Evolutionary conservation across 1,139 yeast species (phyloP).

Genomic region (Suhomyces taliae): DNA sequence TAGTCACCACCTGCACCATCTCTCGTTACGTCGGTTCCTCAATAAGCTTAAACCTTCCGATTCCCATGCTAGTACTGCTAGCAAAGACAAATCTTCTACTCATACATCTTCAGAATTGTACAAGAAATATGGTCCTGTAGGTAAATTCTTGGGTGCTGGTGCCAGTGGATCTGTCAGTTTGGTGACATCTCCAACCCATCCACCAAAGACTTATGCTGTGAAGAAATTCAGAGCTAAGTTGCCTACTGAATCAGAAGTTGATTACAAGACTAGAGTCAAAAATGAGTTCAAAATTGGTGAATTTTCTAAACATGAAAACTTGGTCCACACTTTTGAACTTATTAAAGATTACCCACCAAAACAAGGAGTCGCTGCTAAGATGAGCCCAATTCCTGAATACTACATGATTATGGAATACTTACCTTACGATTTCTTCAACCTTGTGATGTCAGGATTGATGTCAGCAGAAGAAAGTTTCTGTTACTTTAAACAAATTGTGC

Average conservation of each 20-base stretch:
- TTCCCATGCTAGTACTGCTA: neutral
- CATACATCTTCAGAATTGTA: constrained; percentile 14
- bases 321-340: constrained; percentile 65
- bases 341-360: constrained; percentile 40
- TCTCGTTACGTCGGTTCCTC: constrained; percentile 40
- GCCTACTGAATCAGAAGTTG: constrained; percentile 51
- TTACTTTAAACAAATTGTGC: constrained; percentile 64
- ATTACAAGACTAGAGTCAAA: constrained; percentile 62
- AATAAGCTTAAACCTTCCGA: constrained; percentile 34
- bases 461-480: constrained; percentile 58
- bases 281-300: constrained; percentile 69
- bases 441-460: constrained; percentile 75
- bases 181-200: constrained; percentile 48
- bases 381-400: constrained; percentile 40
- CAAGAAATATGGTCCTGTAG: constrained; percentile 58
- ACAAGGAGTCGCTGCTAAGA: constrained; percentile 10
- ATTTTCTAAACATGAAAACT: constrained; percentile 57
- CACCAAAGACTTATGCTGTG: constrained; percentile 57
- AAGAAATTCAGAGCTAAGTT: constrained; percentile 63
- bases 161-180: constrained; percentile 76
- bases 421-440: constrained; percentile 71
- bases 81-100: constrained; percentile 2
- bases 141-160: constrained; percentile 66
- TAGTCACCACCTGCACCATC: constrained; percentile 23
- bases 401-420: constrained; percentile 75